Conservation (phyloP, 2,329 filamentous ascomycete genomes). For the Dothistroma pini region DNA sequence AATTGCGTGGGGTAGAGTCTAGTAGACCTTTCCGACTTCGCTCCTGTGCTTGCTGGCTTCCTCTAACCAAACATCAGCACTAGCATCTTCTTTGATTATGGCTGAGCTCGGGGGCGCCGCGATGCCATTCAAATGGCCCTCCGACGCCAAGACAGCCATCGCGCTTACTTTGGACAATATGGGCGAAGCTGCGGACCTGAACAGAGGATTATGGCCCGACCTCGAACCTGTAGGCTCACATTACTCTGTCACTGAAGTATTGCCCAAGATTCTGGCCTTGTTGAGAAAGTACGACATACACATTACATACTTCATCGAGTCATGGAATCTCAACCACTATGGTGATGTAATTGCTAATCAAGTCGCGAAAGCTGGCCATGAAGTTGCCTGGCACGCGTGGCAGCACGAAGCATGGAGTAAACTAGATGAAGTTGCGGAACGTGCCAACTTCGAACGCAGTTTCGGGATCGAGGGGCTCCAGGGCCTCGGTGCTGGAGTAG, state of each 20-base stretch:
- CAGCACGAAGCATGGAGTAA: conserved; percentile 35
- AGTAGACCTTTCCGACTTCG: no score
- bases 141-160: conserved; percentile 28
- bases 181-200: conserved; percentile 35
- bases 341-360: conserved; percentile 20
- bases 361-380: conserved; percentile 29
- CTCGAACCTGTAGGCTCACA: conserved; percentile 29
- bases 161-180: conserved; percentile 36
- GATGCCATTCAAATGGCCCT: conserved; percentile 26
- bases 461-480: conserved; percentile 26
- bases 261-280: conserved; percentile 30
- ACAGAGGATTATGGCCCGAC: conserved; percentile 30
- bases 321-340: conserved; percentile 33
- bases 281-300: conserved; percentile 28
- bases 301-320: conserved; percentile 35
- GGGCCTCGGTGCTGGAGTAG: conserved; percentile 16
- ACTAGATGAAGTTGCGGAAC: conserved; percentile 23
- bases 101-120: not conserved
- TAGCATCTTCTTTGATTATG: not conserved
- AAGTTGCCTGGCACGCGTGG: conserved; percentile 35
- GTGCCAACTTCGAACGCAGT: conserved; percentile 29
- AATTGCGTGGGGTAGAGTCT: no score
- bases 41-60: not conserved
- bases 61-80: not conserved
- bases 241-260: conserved; percentile 28